Conservation (phyloP, 176 grass and related monocot genomes). For the Phoenix roebelenii region DNA sequence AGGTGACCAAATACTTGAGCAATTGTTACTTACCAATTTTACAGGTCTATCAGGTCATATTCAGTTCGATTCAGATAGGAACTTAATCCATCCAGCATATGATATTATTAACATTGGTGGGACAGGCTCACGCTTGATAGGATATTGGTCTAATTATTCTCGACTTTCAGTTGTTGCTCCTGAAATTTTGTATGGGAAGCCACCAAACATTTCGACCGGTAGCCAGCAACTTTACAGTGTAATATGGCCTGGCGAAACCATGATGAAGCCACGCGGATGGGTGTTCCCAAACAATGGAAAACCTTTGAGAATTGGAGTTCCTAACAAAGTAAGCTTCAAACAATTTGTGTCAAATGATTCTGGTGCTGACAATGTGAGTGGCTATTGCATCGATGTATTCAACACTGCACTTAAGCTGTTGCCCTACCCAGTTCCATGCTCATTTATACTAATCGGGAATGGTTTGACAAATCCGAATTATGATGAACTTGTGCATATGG, state of each 20-base stretch:
- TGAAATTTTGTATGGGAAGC: slow-evolving; percentile 12
- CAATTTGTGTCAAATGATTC: slow-evolving; percentile 5
- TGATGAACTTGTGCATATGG: slow-evolving; percentile 10
- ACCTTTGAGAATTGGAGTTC: slow-evolving; percentile 6
- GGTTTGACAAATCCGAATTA: slow-evolving; percentile 9
- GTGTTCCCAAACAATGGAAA: slow-evolving; percentile 21
- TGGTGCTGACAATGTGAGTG: slow-evolving; percentile 4
- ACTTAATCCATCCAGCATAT: slow-evolving; percentile 18
- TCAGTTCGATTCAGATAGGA: slow-evolving; percentile 3
- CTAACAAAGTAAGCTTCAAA: slow-evolving; percentile 3
- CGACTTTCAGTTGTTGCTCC: slow-evolving; percentile 15
- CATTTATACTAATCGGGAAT: slow-evolving; percentile 7
- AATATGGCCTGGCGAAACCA: slow-evolving; percentile 18
- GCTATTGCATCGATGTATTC: slow-evolving; percentile 16
- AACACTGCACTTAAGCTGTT: slow-evolving; percentile 11
- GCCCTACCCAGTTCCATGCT: slow-evolving; percentile 17
- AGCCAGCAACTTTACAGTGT: slow-evolving; percentile 8
- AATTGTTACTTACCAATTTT: slow-evolving; percentile 8
- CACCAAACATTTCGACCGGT: slow-evolving; percentile 6
- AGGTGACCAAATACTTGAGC: neutral
- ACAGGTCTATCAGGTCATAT: slow-evolving; percentile 7
- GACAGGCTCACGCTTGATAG: neutral
- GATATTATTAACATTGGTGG: slow-evolving; percentile 10
- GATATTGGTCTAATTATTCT: slow-evolving; percentile 16
- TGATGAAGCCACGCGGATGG: slow-evolving; percentile 9